Evolutionary conservation across 352 stramenopile species (phyloP).

Genomic region (Phytophthora ohioensis): DNA sequence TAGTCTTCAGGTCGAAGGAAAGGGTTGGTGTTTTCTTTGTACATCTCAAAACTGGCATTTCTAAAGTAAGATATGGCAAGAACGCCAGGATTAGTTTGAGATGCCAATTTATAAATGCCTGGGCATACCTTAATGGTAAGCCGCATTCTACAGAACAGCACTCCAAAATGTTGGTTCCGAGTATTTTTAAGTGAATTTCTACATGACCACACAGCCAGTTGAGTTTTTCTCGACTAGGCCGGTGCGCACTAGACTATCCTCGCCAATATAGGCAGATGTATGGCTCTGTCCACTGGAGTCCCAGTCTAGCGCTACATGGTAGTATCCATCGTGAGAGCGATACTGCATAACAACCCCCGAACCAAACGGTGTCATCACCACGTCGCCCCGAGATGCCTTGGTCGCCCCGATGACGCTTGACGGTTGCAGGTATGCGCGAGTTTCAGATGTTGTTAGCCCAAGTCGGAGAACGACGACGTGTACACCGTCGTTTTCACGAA

Average conservation of each 20-base stretch:
- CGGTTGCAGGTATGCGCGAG: conserved; percentile 71
- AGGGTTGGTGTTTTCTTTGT: too few relatives aligned
- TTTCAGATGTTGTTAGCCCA: conserved; percentile 54
- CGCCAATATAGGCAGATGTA: conserved; percentile 69
- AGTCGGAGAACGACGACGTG: conserved; percentile 77
- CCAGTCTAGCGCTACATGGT: conserved; percentile 80
- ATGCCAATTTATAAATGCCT: too few relatives aligned
- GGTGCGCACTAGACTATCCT: conserved; percentile 61
- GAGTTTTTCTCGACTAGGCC: conserved; percentile 65
- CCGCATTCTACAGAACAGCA: too few relatives aligned
- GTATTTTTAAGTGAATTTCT: conserved; percentile 20
- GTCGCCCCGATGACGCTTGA: conserved; percentile 58
- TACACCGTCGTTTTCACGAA: conserved; percentile 70
- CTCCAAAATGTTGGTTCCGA: too few relatives aligned
- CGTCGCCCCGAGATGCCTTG: conserved; percentile 77
- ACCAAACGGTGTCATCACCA: conserved; percentile 82
- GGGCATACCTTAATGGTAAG: too few relatives aligned
- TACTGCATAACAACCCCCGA: conserved; percentile 77
- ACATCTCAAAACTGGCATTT: too few relatives aligned
- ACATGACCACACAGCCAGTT: conserved; percentile 80
- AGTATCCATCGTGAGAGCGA: conserved; percentile 66
- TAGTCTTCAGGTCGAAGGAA: too few relatives aligned
- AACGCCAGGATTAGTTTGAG: too few relatives aligned
- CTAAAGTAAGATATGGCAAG: too few relatives aligned
- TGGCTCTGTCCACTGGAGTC: conserved; percentile 60